These are phyloP conservation scores for Penicillium coffeae DNA, from an alignment of 495 filamentous ascomycete species.

Conservation along the genomic window DNA sequence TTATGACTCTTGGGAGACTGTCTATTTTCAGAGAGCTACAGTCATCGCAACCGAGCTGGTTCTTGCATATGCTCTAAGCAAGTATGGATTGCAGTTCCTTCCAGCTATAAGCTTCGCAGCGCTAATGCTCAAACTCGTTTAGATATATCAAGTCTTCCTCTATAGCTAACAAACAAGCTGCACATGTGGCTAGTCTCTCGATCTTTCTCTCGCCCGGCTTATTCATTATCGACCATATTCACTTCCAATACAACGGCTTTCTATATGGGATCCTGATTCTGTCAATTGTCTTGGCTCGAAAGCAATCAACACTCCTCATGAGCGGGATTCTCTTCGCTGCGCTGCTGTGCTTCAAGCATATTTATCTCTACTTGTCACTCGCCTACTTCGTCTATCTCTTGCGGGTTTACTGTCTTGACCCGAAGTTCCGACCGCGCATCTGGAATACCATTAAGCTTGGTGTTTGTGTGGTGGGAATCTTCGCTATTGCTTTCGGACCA, in stretches of 20 bases:
- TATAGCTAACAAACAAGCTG: slow-evolving; percentile 61
- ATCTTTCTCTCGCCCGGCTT: slow-evolving; percentile 75
- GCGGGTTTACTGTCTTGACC: slow-evolving; percentile 81
- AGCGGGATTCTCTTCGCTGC: slow-evolving; percentile 81
- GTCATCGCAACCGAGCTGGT: slow-evolving; percentile 86
- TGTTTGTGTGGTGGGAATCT: slow-evolving; percentile 64
- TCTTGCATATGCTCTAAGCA: slow-evolving; percentile 76
- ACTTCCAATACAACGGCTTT: slow-evolving; percentile 99
- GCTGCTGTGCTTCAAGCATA: slow-evolving; percentile 92
- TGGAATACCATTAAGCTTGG: slow-evolving; percentile 80
- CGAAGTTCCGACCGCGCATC: slow-evolving; percentile 70
- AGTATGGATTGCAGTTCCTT: slow-evolving; percentile 43
- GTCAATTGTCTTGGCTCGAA: slow-evolving; percentile 77
- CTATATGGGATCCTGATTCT: slow-evolving; percentile 86
- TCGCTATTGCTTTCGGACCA: slow-evolving; percentile 81
- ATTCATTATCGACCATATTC: slow-evolving; percentile 96
- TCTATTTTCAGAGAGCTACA: slow-evolving; percentile 86
- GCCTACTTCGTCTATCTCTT: slow-evolving; percentile 94
- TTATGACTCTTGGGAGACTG: slow-evolving; percentile 85
- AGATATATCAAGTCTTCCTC: slow-evolving; percentile 71
- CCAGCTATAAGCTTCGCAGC: background rate
- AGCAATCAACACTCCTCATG: slow-evolving; percentile 67
- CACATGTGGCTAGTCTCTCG: slow-evolving; percentile 83
- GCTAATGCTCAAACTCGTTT: background rate
- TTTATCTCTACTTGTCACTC: slow-evolving; percentile 93